Base-by-base conservation (phyloP, 352 stramenopile species). In the Phytophthora rubi region DNA sequence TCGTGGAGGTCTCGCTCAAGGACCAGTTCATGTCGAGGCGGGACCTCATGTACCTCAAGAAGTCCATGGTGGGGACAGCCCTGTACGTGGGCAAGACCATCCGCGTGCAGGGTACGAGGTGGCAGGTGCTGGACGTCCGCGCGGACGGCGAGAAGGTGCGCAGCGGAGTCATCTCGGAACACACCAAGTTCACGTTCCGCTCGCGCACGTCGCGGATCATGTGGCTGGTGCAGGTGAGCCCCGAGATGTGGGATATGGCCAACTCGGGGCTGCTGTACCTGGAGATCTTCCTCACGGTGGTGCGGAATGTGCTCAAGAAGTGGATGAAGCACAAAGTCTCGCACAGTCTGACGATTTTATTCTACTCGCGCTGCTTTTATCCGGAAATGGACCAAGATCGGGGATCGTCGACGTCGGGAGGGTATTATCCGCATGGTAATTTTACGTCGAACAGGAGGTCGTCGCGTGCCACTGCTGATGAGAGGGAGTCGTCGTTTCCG, bases 191-290 rank as follows among this genome's bases (percentile, higher is more conserved):
- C 62, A 98, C 97, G 1, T 99, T 97, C 59, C 90, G 85, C 16
- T 95, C 95, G 68, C 92, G 96, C 23, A 98, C 94, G 28, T 97
- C 97, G 49, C 85, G 98, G 10, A 95, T 99, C 58, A 97, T 99
- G 79, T 99, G 97, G 97, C 84, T 99, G 30, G 94, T 99, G 42
- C 97, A 99, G 76, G 90, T 99, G 68, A 96, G 86, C 32, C 86
- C 90, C 1, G 95, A 98, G 75, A 97, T 98, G 90, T 98, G 93
- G 89, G 94, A 98, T 55, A 95, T 97, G 71, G 88, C 89, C 63
- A 92, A 97, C 74, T 92, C 89, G 44, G 90, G 88, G 26, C 80
- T 91, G 59, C 66, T 98, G 37, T 98, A 98, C 68, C 77, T 97
- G 42, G 93, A 98, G 70, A 95, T 97, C 44, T 86, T 98, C 56